Base-by-base conservation (phyloP, 352 stramenopile genomes). In the Achlya hypogyna region DNA sequence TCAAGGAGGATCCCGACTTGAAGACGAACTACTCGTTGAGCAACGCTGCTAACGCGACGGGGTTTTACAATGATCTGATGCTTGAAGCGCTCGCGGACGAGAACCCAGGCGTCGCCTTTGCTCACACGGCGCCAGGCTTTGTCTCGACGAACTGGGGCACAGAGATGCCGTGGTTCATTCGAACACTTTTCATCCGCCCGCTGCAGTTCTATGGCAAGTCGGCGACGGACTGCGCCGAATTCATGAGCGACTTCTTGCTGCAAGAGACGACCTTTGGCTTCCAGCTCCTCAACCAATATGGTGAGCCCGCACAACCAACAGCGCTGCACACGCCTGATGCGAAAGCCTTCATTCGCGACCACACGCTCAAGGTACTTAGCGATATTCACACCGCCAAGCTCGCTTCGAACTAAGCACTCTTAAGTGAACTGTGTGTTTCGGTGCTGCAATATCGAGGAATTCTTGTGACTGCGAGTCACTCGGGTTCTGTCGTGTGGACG, bases 61-160 rank as follows among this genome's bases (percentile, higher is more conserved):
- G 79, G 20, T 84, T 73, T 51, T 87, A 87, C 65, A 84, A 68
- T 43, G 77, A 87, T 72, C 43, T 82, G 22, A 75, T 74, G 40
- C 65, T 84, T 9, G 77, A 87, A 45, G 58, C 65, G 63, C 54
- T 82, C 8, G 32, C 65, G 43, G 27, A 71, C 27, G 40, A 64
- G 5, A 72, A 78, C 35, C 2, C 68, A 8, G 51, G 18, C 5
- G 32, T 85, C 25, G 73, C 75, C n/a, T 83, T 82, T 51, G 56
- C 71, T 27, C 78, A 87, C 64, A 72, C 76, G 12, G 52, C 58
- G 47, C 78, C 78, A 16, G 78, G 78, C 27, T 78, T 85, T 70
- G 74, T 87, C n/a, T 71, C 69, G 42, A 79, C 73, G 1, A 81
- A 79, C 67, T 87, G 77, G 78, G 78, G 78, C 5, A 79, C 72